phyloP scores from a whole-genome alignment of 2,329 filamentous ascomycete species.

The Exophiala sideris region DNA sequence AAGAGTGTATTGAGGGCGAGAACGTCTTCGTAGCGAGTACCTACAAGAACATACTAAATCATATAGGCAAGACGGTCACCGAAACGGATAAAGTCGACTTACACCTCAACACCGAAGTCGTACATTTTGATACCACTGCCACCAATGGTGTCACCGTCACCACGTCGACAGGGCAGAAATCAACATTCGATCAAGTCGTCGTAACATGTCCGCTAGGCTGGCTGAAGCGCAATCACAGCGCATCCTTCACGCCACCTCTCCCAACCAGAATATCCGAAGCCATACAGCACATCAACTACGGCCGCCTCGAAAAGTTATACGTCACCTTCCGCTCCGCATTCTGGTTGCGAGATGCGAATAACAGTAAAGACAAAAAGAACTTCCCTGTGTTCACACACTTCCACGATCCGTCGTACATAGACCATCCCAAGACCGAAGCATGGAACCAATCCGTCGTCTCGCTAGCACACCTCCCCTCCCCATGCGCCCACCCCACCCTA shows the following conservation, averaged over 20 bases:
- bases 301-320: slow-evolving; percentile 48
- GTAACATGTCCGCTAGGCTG: slow-evolving; percentile 54
- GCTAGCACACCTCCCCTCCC: slow-evolving; percentile 61
- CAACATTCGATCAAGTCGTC: slow-evolving; percentile 51
- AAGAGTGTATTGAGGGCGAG: slow-evolving; percentile 64
- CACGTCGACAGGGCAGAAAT: slow-evolving; percentile 35
- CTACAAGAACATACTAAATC: slow-evolving; percentile 55
- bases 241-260: slow-evolving; percentile 45
- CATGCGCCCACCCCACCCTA: slow-evolving; percentile 70
- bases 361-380: slow-evolving; percentile 30
- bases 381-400: slow-evolving; percentile 70
- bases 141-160: slow-evolving; percentile 41
- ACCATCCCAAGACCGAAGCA: slow-evolving; percentile 56
- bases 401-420: slow-evolving; percentile 66
- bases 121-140: slow-evolving; percentile 34
- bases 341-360: slow-evolving; percentile 56
- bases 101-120: slow-evolving; percentile 42
- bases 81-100: slow-evolving; percentile 47
- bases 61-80: slow-evolving; percentile 49
- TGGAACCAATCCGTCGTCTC: slow-evolving; percentile 80
- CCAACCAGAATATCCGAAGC: slow-evolving; percentile 42
- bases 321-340: slow-evolving; percentile 73
- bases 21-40: slow-evolving; percentile 62
- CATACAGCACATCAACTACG: slow-evolving; percentile 48
- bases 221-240: slow-evolving; percentile 46